A percentile compares a stretch with the other conserved stretches of the same genome.
Evolutionary conservation across 2,329 filamentous ascomycete species (phyloP).

Genomic region (Penicillium sclerotiorum): DNA sequence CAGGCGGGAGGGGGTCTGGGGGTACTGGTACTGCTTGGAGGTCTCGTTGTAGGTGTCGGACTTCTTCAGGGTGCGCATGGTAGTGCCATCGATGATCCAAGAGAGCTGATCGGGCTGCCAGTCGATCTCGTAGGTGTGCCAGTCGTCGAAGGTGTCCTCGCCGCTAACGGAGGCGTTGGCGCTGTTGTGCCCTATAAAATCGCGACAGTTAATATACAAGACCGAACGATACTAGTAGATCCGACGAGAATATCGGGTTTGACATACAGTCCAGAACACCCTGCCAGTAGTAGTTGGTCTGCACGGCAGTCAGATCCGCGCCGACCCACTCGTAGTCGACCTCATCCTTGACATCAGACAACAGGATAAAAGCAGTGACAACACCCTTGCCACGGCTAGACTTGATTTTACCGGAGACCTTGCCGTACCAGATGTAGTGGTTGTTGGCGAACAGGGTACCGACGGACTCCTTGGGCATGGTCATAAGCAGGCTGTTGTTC

Average conservation of each 20-base stretch:
- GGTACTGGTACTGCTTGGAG: slow-evolving; percentile 78
- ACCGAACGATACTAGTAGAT: too few species aligned
- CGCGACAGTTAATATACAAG: not conserved
- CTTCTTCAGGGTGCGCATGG: slow-evolving; percentile 73
- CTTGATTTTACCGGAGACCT: slow-evolving; percentile 81
- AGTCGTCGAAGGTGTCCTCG: slow-evolving; percentile 72
- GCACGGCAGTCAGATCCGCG: slow-evolving; percentile 71
- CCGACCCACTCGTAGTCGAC: slow-evolving; percentile 97
- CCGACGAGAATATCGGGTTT: not conserved
- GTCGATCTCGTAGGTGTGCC: slow-evolving; percentile 88
- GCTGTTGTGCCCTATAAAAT: slow-evolving; percentile 44
- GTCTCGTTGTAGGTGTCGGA: slow-evolving; percentile 85
- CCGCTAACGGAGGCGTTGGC: slow-evolving; percentile 63
- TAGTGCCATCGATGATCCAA: slow-evolving; percentile 83
- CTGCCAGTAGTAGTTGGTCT: slow-evolving; percentile 98
- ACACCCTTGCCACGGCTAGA: slow-evolving; percentile 84
- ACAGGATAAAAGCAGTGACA: slow-evolving; percentile 94
- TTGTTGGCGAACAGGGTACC: slow-evolving; percentile 86
- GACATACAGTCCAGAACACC: slow-evolving; percentile 87
- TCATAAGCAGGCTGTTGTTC: slow-evolving; percentile 73
- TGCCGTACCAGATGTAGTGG: slow-evolving; percentile 96
- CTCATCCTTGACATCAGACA: slow-evolving; percentile 95
- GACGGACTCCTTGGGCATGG: slow-evolving; percentile 82
- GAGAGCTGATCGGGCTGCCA: slow-evolving; percentile 86
- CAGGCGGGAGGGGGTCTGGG: slow-evolving; percentile 86